Percentiles rank a stretch among this genome's conserved stretches.
Evolutionary conservation across 257 asterid genomes (phyloP).

Genomic region (Eucommia ulmoides): DNA sequence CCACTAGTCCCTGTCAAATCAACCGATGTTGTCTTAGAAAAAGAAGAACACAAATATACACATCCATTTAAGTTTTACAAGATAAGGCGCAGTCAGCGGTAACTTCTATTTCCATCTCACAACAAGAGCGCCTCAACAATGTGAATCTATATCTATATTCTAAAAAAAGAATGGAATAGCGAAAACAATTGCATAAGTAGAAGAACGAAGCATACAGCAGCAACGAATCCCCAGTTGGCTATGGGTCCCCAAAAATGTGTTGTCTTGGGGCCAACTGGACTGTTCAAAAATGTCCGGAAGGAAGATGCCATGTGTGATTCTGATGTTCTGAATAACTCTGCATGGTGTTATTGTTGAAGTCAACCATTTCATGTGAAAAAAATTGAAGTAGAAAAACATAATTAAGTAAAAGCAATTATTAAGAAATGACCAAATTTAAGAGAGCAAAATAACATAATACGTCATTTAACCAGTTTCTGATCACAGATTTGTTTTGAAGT

Average conservation of each 20-base stretch:
- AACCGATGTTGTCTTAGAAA: neutral
- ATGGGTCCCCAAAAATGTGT: slow-evolving; percentile 41
- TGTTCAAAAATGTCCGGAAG: slow-evolving; percentile 29
- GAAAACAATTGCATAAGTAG: neutral
- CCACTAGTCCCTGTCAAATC: slow-evolving; percentile 45
- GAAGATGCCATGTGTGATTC: slow-evolving; percentile 10
- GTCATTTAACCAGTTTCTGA: too few relatives aligned
- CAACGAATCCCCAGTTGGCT: slow-evolving; percentile 35
- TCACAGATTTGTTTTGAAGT: too few relatives aligned
- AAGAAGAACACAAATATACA: neutral
- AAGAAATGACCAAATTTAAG: too few relatives aligned
- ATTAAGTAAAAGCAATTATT: too few relatives aligned
- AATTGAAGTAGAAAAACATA: too few relatives aligned
- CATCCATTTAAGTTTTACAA: too few relatives aligned
- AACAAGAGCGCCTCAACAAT: too few relatives aligned
- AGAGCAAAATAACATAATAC: neutral
- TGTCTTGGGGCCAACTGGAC: slow-evolving; percentile 37
- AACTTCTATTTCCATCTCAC: too few relatives aligned
- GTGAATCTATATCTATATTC: neutral
- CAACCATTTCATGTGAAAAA: too few relatives aligned
- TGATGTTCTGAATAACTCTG: neutral
- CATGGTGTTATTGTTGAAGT: neutral
- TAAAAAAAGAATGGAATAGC: neutral
- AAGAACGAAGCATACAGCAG: slow-evolving; percentile 17
- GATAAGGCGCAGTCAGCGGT: too few relatives aligned